Percentiles rank a stretch among this genome's conserved stretches.
These are phyloP conservation scores for Penicillium polonicum DNA, from an alignment of 2,329 filamentous ascomycete genomes.

Conservation along the genomic window DNA sequence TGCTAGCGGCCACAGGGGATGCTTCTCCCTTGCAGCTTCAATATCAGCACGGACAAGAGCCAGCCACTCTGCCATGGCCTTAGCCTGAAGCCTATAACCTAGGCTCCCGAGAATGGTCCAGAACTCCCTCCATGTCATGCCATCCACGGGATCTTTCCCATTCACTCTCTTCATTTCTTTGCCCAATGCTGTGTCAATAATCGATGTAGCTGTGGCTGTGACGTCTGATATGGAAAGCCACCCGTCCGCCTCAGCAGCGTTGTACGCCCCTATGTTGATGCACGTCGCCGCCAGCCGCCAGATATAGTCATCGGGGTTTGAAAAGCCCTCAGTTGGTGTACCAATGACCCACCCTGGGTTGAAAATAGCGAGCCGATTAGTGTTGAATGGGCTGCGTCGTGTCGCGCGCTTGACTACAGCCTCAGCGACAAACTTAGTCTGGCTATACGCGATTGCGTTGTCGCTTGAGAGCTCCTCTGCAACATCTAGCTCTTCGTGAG, in stretches of 20 bases:
- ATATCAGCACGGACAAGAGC: not conserved
- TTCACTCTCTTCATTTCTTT: not conserved
- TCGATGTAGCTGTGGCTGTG: too few species aligned
- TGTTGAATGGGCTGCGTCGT: not conserved
- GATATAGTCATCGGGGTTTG: too few species aligned
- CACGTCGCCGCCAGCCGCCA: too few species aligned
- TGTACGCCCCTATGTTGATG: too few species aligned
- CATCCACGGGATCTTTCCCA: not conserved
- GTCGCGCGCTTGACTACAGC: not conserved
- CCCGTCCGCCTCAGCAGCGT: too few species aligned
- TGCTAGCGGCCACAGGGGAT: constrained; percentile 2
- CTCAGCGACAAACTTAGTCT: constrained; percentile 1
- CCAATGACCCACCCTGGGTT: not conserved
- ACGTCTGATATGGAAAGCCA: too few species aligned
- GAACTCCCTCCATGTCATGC: constrained; percentile 15
- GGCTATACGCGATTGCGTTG: not conserved
- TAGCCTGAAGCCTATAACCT: constrained; percentile 8
- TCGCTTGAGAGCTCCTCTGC: not conserved
- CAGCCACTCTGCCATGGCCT: not conserved
- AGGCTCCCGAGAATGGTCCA: constrained; percentile 14
- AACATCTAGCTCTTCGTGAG: not conserved
- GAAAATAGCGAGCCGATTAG: not conserved
- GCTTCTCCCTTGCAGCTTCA: not conserved
- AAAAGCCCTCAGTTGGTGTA: too few species aligned
- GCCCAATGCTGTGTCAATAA: not conserved